Evolutionary conservation across 75 land plant species (phyloP).

Genomic region (Picea sitchensis): DNA sequence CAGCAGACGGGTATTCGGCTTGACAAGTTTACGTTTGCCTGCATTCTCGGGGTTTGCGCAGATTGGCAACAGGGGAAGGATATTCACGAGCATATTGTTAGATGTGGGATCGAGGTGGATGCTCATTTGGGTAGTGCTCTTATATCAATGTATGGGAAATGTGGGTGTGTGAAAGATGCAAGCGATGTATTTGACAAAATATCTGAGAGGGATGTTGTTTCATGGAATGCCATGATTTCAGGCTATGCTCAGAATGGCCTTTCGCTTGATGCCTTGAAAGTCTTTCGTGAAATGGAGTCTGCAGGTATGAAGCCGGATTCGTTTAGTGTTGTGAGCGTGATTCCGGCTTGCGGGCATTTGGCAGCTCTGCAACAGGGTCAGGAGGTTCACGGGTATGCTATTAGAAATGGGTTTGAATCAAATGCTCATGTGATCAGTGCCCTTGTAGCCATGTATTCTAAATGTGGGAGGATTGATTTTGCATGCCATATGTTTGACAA

Average conservation of each 20-base stretch:
- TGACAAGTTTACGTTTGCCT: not conserved
- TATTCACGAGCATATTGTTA: conserved; percentile 23
- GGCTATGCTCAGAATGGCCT: conserved; percentile 32
- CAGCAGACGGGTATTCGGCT: not conserved
- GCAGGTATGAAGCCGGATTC: conserved; percentile 22
- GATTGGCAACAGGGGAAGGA: conserved; percentile 1
- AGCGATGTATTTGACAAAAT: conserved; percentile 27
- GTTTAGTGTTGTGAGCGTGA: conserved; percentile 36
- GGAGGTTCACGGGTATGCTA: not conserved
- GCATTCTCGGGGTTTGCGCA: not conserved
- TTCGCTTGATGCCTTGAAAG: conserved; percentile 28
- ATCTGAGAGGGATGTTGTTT: conserved; percentile 29
- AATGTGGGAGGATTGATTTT: conserved; percentile 7
- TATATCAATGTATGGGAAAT: conserved; percentile 44
- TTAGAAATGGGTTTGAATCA: conserved; percentile 1
- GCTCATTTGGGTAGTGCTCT: conserved; percentile 34
- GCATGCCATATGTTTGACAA: conserved; percentile 16
- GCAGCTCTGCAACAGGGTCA: not conserved
- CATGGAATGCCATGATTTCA: conserved; percentile 37
- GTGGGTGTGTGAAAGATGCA: conserved; percentile 23
- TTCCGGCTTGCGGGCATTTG: conserved; percentile 57
- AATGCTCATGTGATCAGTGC: conserved; percentile 2
- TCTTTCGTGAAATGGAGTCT: conserved; percentile 21
- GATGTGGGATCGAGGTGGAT: conserved; percentile 17
- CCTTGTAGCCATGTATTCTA: conserved; percentile 14